Evolutionary conservation across 208 protist genomes (phyloP).

Genomic region (Trypanosoma avium): DNA sequence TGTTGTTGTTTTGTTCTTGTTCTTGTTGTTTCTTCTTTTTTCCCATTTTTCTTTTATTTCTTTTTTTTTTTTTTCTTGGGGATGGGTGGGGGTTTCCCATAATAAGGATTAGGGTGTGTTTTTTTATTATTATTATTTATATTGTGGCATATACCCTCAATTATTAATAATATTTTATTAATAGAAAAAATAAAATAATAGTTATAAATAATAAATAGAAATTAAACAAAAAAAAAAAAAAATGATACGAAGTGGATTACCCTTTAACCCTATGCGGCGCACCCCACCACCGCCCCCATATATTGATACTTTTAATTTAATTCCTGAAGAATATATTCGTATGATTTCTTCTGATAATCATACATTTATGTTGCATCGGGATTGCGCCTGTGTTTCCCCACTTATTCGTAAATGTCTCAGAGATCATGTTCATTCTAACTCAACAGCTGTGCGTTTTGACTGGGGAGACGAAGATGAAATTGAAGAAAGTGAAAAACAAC

Average conservation of each 20-base stretch:
- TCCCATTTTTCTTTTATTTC: too few species aligned
- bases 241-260: constrained; percentile 48
- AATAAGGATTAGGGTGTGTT: too few species aligned
- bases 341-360: constrained; percentile 39
- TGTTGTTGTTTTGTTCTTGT: not conserved
- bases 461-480: constrained; percentile 6
- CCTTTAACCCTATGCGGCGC: constrained; percentile 90
- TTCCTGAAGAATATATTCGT: constrained; percentile 54
- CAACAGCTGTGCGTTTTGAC: constrained; percentile 40
- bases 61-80: too few species aligned
- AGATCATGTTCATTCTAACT: constrained; percentile 33
- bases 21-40: constrained; percentile 9
- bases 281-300: constrained; percentile 76
- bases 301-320: constrained; percentile 66
- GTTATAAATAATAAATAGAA: too few species aligned
- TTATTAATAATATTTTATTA: too few species aligned
- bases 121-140: too few species aligned
- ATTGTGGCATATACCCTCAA: too few species aligned
- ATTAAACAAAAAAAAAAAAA: not conserved
- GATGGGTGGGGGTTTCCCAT: too few species aligned
- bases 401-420: constrained; percentile 56
- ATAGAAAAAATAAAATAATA: too few species aligned
- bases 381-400: constrained; percentile 60
- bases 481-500: too few species aligned
- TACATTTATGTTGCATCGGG: constrained; percentile 52